Base-by-base conservation (phyloP, 2,329 filamentous ascomycete species). In the Pyrenophora teres region DNA sequence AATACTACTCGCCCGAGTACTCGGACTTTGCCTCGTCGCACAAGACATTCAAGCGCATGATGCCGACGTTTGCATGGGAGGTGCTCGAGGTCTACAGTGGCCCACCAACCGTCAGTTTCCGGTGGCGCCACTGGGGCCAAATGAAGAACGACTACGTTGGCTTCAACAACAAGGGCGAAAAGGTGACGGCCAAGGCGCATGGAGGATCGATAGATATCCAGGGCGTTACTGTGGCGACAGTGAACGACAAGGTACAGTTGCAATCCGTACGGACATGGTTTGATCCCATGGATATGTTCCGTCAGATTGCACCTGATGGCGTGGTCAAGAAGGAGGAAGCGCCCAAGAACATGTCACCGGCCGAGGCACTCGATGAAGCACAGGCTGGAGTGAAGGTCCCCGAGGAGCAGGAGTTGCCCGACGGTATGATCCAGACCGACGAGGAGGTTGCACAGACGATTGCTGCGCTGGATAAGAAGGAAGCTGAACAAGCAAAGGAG, bases 11-110 rank as follows among this genome's bases (percentile, higher is more conserved):
- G 57, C 83, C 86, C 0, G 77, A 77, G 42, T 78, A 83, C 52
- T 84, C 80, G 3, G 83, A 86, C 68, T 88, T 88, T 61, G 78
- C 80, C 1, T 78, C 77, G 3, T 87, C 83, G 64, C 86, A 89
- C 76, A 87, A 88, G 77, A 84, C 83, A 0, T 88, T 89, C 71
- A 88, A 88, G 75, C 77, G 84, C 46, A 88, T 88, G 85, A 88
- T 89, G 85, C 86, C 86, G 0, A 84, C 80, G 0, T 88, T 89
- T 69, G 86, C 85, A 0, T 89, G 86, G 85, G 86, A 88, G 72
- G 85, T 88, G 1, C 67, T 87, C 13, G 86, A 88, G 68, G 84
- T 88, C 2, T 88, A 87, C 65, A 83, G 81, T 54, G 85, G 83
- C 0, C 85, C 85, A 19, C 86, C 86, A 2, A 76, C 76, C 10